Base-by-base conservation (phyloP, 345 rosid species). In the Linum lewisii region DNA sequence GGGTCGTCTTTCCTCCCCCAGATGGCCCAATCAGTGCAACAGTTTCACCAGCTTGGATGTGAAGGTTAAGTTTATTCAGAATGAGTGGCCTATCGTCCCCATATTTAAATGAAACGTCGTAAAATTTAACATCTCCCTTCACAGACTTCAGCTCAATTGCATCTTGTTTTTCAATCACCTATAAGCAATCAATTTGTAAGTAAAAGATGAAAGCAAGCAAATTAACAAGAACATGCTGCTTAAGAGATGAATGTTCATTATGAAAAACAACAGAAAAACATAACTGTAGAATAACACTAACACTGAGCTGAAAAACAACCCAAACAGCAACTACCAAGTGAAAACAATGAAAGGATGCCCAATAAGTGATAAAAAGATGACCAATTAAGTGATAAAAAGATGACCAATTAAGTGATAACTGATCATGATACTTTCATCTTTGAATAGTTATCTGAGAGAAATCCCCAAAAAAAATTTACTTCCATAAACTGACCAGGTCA, bases 1-100 rank as follows among this genome's bases (percentile, higher is more conserved):
- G 82, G n/a, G 98, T 88, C 22, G 98, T 84, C 83, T 92, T 92
- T 61, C 98, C 98, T 68, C 97, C 98, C 60, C 98, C 98, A 57
- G 98, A 92, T 65, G 93, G 96, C 38, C 98, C 97, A 56, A 84
- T 84, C 60, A 92, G 73, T 50, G 98, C 96, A 62, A 88, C 67
- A 54, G 88, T 88, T 83, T 92, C 98, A 66, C 98, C 98, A 64
- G 95, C 95, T 78, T 69, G 77, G 54, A 92, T 73, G 73, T 82
- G 95, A 69, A 92, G 86, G 79, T 77, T 82, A 75, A 88, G 42
- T 50, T 80, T 72, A 62, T 88, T 82, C 61, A 92, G 66, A 72
- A 92, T 65, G 7, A 76, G 81, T 38, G 83, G 84, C 73, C 68
- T 69, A 24, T 75, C 65, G 54, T 83, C 84, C 3, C 66, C 77